A percentile compares a stretch with the other conserved stretches of the same genome.
Conservation (phyloP, 805 yeast genomes). For the Wickerhamomyces mucosus region DNA sequence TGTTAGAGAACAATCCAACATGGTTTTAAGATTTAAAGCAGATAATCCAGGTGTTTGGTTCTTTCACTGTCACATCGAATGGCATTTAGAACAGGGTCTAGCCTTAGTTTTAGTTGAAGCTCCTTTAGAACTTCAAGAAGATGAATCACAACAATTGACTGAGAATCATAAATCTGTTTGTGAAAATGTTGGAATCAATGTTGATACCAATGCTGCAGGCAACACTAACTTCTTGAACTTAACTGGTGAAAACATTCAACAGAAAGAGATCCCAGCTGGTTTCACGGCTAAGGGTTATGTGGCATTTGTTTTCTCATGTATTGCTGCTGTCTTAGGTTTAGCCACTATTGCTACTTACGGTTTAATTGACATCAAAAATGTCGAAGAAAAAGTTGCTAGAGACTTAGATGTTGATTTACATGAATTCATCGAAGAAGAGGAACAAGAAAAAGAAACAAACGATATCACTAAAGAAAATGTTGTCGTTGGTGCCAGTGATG, state of each 20-base stretch:
- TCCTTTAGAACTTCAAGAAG: conserved; percentile 56
- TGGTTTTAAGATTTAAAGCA: conserved; percentile 81
- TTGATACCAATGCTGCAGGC: conserved; percentile 84
- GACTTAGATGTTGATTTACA: conserved; percentile 13
- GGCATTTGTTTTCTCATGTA: conserved; percentile 83
- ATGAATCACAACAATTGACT: conserved; percentile 45
- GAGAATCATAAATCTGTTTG: conserved; percentile 56
- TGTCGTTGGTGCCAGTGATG: no score
- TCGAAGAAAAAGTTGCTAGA: conserved; percentile 46
- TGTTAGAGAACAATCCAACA: conserved; percentile 75
- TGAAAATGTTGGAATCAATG: conserved; percentile 39
- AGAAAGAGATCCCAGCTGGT: conserved; percentile 62
- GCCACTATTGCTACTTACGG: conserved; percentile 75
- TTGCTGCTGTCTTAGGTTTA: conserved; percentile 81
- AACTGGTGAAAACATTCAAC: conserved; percentile 67
- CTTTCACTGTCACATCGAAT: conserved; percentile 98
- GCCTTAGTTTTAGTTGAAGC: conserved; percentile 78
- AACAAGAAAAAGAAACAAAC: no score
- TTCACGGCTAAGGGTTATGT: conserved; percentile 94
- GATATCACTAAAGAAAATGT: no score
- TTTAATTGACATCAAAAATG: conserved; percentile 65
- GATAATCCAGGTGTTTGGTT: conserved; percentile 98
- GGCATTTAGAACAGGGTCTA: conserved; percentile 96
- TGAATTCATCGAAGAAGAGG: conserved; percentile 5
- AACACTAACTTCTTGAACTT: conserved; percentile 61